Conservation (phyloP, 2,329 filamentous ascomycete species). For the Fusarium protoensiforme region DNA sequence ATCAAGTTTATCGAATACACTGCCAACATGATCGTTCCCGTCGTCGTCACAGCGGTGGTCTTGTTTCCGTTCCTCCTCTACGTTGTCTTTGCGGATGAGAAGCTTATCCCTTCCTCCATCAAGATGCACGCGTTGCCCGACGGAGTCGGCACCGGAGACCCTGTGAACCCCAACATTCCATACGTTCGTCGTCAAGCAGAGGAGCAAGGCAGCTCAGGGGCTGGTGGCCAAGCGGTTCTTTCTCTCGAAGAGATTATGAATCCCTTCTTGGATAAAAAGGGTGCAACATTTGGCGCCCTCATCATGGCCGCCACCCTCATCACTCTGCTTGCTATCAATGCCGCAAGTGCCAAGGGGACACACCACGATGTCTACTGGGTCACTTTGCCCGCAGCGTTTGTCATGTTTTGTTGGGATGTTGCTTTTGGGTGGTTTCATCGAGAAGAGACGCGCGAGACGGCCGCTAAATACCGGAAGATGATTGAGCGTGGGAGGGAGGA, state of each 20-base stretch:
- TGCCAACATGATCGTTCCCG: constrained; percentile 81
- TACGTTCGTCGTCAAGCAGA: constrained; percentile 66
- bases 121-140: constrained; percentile 75
- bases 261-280: constrained; percentile 75
- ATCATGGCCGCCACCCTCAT: constrained; percentile 76
- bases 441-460: constrained; percentile 71
- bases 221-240: constrained; percentile 61
- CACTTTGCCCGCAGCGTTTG: constrained; percentile 73
- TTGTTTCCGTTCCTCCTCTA: constrained; percentile 78
- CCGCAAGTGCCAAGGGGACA: constrained; percentile 60
- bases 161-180: constrained; percentile 80
- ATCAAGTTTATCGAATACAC: constrained; percentile 80
- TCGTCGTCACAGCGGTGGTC: constrained; percentile 73
- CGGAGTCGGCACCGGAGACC: constrained; percentile 63
- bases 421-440: constrained; percentile 71
- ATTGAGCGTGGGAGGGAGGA: constrained; percentile 30
- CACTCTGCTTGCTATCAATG: constrained; percentile 74
- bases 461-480: constrained; percentile 61
- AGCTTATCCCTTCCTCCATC: constrained; percentile 73
- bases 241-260: constrained; percentile 81
- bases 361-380: constrained; percentile 74
- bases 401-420: constrained; percentile 78
- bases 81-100: constrained; percentile 72
- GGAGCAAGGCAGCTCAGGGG: constrained; percentile 61
- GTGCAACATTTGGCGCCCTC: constrained; percentile 71